A percentile compares a stretch with the other conserved stretches of the same genome.
These are phyloP conservation scores for Clitopilus passeckerianus DNA, from an alignment of 768 basidiomycete species.

Conservation along the genomic window DNA sequence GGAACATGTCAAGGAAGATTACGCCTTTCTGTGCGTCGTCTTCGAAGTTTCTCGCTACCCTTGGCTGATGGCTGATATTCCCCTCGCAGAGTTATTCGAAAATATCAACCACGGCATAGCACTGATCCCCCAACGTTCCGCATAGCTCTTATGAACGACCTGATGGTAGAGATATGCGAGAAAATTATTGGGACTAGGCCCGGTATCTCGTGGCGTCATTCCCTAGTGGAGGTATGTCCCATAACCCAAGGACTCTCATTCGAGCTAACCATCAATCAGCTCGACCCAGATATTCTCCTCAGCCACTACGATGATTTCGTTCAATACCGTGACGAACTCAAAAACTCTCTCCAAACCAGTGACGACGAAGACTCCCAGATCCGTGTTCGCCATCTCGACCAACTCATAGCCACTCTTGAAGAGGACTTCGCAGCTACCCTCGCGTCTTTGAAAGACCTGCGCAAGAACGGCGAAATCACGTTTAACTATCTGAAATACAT, in stretches of 20 bases:
- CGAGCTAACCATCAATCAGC: constrained; percentile 21
- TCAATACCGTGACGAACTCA: constrained; percentile 34
- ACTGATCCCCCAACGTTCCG: constrained; percentile 38
- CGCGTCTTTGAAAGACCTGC: constrained; percentile 39
- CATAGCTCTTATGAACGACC: constrained; percentile 52
- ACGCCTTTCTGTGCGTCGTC: constrained; percentile 40
- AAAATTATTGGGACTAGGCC: constrained; percentile 54
- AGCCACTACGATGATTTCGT: constrained; percentile 44
- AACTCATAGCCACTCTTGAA: constrained; percentile 46
- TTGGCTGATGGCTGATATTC: not conserved
- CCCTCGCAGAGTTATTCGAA: constrained; percentile 32
- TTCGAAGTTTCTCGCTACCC: not conserved
- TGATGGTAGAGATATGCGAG: constrained; percentile 51
- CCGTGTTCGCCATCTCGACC: constrained; percentile 34
- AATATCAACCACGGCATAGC: constrained; percentile 17
- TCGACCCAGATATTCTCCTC: constrained; percentile 54
- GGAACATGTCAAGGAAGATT: constrained; percentile 54
- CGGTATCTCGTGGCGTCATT: constrained; percentile 57
- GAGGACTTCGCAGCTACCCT: constrained; percentile 46
- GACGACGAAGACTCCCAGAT: constrained; percentile 35
- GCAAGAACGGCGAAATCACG: constrained; percentile 50
- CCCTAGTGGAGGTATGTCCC: constrained; percentile 44
- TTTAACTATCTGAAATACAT: constrained; percentile 52
- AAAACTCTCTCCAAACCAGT: constrained; percentile 25
- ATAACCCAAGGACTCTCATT: not conserved